Evolutionary conservation across 345 rosid genomes (phyloP), one percentile per base, ranked within the genome.

Genomic region (Diplotaxis tenuifolia): DNA sequence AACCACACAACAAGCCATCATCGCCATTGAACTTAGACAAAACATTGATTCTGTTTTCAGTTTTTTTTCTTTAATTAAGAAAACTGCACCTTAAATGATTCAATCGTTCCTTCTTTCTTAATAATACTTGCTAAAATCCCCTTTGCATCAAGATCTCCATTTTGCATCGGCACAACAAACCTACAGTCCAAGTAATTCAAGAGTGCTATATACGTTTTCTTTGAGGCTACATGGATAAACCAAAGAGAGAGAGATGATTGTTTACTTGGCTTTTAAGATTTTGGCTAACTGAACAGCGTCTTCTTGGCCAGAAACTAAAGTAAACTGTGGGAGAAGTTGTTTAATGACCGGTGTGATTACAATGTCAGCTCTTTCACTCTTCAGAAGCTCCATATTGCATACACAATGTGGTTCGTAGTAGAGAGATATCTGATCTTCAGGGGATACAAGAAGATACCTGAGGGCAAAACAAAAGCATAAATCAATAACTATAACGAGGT

Each of bases 271-370:
- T 56, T 81, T 34, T 60, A 94, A 79, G 72, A 86, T 57, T 80
- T 87, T 94, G 18, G 98, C 95, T 15, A 94, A 90, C 80, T 79
- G 84, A 60, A 94, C 88, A 4, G 97, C 97, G 65, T 94, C 97
- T 86, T 94, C 95, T 88, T 91, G 97, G 61, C 98, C 98, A 3
- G 89, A 94, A 73, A 91, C 97, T 75, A 94, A 81, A 28, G 95
- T 91, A 75, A 91, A 88, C 4, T 72, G 81, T 27, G 98, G 97
- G 76, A 94, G 96, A 82, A 89, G 95, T 83, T 87, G 98, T 84
- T 94, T 89, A 72, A 87, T 85, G 74, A 94, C 95, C 0, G 95
- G 98, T 40, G 95, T 91, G 72, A 94, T 89, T 50, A 91, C 83
- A 60, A 94, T 88, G 55, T 91, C 97, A 10, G 97, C 95, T 32